These are phyloP conservation scores for Blepharisma stoltei DNA, from an alignment of 73 alveolate genomes.

Conservation along the genomic window DNA sequence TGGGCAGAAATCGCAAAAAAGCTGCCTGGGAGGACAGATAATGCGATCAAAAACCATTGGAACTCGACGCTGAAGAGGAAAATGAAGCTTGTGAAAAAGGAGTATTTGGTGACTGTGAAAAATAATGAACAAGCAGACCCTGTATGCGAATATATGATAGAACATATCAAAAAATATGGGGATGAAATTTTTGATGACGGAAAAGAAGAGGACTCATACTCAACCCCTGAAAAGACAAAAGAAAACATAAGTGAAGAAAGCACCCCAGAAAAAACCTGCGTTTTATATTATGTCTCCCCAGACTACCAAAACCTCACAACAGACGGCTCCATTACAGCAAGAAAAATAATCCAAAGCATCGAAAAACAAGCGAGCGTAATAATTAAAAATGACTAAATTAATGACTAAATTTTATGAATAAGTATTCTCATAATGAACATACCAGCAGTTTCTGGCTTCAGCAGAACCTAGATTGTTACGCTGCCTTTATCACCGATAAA, in stretches of 20 bases:
- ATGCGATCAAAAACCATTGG: conserved; percentile 56
- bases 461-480: no score
- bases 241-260: no score
- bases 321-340: background rate
- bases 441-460: no score
- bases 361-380: background rate
- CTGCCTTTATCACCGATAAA: no score
- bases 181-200: background rate
- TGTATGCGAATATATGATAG: background rate
- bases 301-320: background rate
- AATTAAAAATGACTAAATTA: background rate
- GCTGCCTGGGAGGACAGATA: conserved; percentile 65
- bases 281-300: background rate
- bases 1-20: conserved; percentile 62
- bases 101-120: background rate
- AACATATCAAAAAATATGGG: background rate
- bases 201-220: background rate
- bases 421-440: no score
- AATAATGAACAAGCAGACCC: background rate
- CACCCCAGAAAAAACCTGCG: background rate
- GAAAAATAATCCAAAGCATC: background rate
- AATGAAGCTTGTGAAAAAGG: conserved; percentile 58
- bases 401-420: background rate
- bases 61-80: conserved; percentile 64
- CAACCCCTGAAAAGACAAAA: conserved; percentile 13